phyloP scores from a whole-genome alignment of 768 basidiomycete species.

The Boletus sensibilis region DNA sequence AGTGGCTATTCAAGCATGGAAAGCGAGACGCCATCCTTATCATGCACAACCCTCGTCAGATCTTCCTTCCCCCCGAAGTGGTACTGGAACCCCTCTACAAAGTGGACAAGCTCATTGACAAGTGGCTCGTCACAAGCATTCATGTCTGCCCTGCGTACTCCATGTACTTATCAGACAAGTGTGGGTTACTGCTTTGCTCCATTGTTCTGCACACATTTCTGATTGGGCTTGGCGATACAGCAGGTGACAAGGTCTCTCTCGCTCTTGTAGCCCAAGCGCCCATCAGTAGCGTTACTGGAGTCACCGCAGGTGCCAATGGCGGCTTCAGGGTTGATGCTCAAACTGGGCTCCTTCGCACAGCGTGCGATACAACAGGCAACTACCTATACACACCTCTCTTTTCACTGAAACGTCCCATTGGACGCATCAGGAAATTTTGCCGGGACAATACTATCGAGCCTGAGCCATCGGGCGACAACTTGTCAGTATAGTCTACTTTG shows the following conservation, averaged over 20 bases:
- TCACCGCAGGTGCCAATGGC: background rate
- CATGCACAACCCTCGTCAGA: slow-evolving; percentile 30
- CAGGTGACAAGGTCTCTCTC: slow-evolving; percentile 20
- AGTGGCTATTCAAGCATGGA: slow-evolving; percentile 30
- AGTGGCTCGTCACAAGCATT: slow-evolving; percentile 32
- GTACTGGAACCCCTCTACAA: slow-evolving; percentile 29
- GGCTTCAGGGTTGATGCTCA: slow-evolving; percentile 13
- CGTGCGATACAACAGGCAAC: slow-evolving; percentile 13
- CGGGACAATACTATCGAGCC: slow-evolving; percentile 12
- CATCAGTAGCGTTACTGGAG: background rate
- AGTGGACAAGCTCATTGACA: slow-evolving; percentile 27
- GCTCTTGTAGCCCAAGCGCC: slow-evolving; percentile 19
- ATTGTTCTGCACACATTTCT: background rate
- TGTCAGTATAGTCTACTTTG: slow-evolving; percentile 15
- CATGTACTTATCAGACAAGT: slow-evolving; percentile 34
- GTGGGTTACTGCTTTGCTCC: background rate
- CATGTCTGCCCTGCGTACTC: slow-evolving; percentile 32
- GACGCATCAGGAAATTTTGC: slow-evolving; percentile 12
- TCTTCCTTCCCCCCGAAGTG: slow-evolving; percentile 16
- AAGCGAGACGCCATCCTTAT: slow-evolving; percentile 34
- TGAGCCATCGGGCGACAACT: slow-evolving; percentile 14
- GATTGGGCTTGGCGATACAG: slow-evolving; percentile 6
- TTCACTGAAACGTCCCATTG: slow-evolving; percentile 14
- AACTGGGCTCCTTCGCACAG: slow-evolving; percentile 22
- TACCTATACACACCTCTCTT: slow-evolving; percentile 23